These are phyloP conservation scores for Karstenula rhodostoma DNA, from an alignment of 2,329 filamentous ascomycete species.

Conservation along the genomic window DNA sequence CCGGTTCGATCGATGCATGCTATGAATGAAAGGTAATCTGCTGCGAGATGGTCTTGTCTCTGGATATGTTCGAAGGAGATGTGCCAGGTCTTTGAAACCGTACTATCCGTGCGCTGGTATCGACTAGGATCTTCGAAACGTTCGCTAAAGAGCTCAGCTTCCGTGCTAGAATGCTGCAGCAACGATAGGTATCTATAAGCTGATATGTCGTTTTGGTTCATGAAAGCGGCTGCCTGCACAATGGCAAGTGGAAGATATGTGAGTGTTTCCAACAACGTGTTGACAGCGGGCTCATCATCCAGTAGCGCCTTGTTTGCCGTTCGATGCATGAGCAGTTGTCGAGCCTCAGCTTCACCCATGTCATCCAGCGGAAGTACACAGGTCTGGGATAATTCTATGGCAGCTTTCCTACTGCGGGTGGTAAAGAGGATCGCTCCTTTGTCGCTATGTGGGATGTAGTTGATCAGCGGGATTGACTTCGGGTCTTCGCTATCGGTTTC, in stretches of 20 bases:
- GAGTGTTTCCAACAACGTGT: conserved; percentile 39
- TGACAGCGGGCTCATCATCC: conserved; percentile 13
- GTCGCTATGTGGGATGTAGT: neutral
- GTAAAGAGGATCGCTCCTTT: neutral
- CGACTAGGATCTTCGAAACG: conserved; percentile 45
- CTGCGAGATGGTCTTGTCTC: conserved; percentile 2
- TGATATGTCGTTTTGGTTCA: conserved; percentile 34
- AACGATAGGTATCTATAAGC: conserved; percentile 18
- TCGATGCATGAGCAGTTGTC: neutral
- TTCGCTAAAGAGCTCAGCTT: conserved; percentile 21
- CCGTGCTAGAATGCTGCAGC: conserved; percentile 30
- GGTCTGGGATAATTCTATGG: neutral
- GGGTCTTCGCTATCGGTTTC: neutral
- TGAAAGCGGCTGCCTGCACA: conserved; percentile 32
- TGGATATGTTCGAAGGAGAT: conserved; percentile 22
- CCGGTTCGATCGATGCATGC: neutral
- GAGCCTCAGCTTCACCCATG: neutral
- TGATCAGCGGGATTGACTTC: neutral
- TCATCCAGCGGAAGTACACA: neutral
- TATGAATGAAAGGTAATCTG: neutral
- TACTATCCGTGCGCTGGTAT: conserved; percentile 39
- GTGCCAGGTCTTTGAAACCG: conserved; percentile 48
- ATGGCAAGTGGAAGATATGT: conserved; percentile 20
- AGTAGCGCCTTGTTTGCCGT: conserved; percentile 18
- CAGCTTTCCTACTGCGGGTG: neutral